Conservation (phyloP, 2,329 filamentous ascomycete species). For the Neocucurbitaria cava region DNA sequence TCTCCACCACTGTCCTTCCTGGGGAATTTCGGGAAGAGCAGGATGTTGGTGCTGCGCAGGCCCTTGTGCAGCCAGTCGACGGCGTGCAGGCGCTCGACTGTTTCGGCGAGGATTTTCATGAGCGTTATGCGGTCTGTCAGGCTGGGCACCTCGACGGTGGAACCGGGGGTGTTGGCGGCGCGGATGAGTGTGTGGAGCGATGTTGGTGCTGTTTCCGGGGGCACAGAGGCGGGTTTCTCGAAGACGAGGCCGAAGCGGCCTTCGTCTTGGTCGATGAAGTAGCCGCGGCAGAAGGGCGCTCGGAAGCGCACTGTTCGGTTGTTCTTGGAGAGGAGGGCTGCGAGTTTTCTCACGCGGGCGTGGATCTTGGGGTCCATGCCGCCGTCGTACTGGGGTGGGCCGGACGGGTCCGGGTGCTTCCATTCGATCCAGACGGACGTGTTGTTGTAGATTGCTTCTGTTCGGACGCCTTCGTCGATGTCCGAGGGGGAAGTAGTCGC, state of each 20-base stretch:
- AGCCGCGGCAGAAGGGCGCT: slow-evolving; percentile 45
- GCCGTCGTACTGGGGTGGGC: slow-evolving; percentile 22
- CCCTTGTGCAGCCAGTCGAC: slow-evolving; percentile 67
- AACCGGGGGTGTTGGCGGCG: slow-evolving; percentile 1
- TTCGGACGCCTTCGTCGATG: slow-evolving; percentile 29
- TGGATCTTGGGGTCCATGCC: slow-evolving; percentile 34
- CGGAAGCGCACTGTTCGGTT: slow-evolving; percentile 39
- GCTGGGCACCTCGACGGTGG: slow-evolving; percentile 49
- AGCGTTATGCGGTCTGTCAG: slow-evolving; percentile 61
- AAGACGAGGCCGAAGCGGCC: slow-evolving; percentile 63
- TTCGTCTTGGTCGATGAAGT: slow-evolving; percentile 44
- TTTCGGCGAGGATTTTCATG: slow-evolving; percentile 61
- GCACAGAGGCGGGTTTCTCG: slow-evolving; percentile 53
- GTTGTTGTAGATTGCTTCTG: slow-evolving; percentile 36
- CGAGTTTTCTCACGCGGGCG: slow-evolving; percentile 41
- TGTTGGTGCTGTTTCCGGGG: slow-evolving; percentile 51
- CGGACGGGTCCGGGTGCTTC: slow-evolving; percentile 38
- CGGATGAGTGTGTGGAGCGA: slow-evolving; percentile 59
- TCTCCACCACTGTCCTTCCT: slow-evolving; percentile 12
- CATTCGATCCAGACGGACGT: slow-evolving; percentile 49
- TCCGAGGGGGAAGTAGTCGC: slow-evolving; percentile 24
- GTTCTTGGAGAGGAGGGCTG: slow-evolving; percentile 41
- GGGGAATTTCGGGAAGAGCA: slow-evolving; percentile 60
- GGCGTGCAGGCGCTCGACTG: slow-evolving; percentile 62
- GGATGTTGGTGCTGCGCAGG: slow-evolving; percentile 61